phyloP scores from a whole-genome alignment of 768 basidiomycete genomes.

The Rhodotorula taiwanensis region DNA sequence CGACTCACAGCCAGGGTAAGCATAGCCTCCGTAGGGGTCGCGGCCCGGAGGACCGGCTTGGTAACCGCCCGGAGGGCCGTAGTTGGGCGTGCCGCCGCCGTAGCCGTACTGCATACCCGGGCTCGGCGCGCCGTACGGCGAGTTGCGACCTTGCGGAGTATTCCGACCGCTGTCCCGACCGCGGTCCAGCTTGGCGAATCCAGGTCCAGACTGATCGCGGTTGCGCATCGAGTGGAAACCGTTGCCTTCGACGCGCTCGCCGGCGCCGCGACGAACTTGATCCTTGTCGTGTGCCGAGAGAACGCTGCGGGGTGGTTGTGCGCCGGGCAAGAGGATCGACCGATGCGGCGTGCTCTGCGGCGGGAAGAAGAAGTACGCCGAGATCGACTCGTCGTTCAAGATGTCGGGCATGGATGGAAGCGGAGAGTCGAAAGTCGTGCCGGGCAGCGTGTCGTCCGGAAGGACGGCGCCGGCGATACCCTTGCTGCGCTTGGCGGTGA shows the following conservation, averaged over 20 bases:
- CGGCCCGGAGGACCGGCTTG: neutral
- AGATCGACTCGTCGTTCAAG: constrained; percentile 75
- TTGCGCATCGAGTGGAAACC: constrained; percentile 33
- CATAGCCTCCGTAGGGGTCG: constrained; percentile 30
- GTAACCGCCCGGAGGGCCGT: neutral
- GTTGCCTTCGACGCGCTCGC: constrained; percentile 29
- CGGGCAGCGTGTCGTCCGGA: constrained; percentile 81
- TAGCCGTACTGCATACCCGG: constrained; percentile 11
- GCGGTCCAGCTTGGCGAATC: constrained; percentile 23
- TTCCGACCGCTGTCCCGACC: constrained; percentile 2
- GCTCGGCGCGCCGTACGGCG: neutral
- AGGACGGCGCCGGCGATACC: constrained; percentile 74
- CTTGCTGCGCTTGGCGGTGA: constrained; percentile 63
- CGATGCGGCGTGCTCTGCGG: constrained; percentile 76
- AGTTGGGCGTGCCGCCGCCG: constrained; percentile 7
- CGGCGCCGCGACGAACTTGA: constrained; percentile 34
- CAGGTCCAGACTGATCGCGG: constrained; percentile 21
- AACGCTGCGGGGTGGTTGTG: constrained; percentile 54
- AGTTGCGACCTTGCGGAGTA: neutral
- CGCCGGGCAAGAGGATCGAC: constrained; percentile 71
- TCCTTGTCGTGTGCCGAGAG: constrained; percentile 69
- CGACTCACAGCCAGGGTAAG: constrained; percentile 19
- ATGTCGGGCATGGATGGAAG: constrained; percentile 68
- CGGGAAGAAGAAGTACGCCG: constrained; percentile 82
- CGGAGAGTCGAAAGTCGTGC: constrained; percentile 78